Base-by-base conservation (phyloP, 345 rosid genomes). In the Lenwebbia sp. region DNA sequence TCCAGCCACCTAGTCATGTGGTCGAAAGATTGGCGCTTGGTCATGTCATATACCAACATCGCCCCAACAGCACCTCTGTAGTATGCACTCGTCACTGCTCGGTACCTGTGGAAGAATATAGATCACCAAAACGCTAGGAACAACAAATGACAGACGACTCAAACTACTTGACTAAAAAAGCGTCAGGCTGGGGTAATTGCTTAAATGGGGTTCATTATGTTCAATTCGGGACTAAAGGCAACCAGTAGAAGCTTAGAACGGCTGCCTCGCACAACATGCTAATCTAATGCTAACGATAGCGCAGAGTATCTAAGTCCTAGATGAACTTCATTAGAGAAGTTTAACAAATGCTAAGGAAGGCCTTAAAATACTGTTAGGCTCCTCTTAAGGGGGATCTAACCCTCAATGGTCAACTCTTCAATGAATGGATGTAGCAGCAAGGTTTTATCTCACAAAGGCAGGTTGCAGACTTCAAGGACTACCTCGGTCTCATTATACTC, bases 1-100 rank as follows among this genome's bases (percentile, higher is more conserved):
- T 95, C 98, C 5, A 95, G 91, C 97, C 98, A 94, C 85, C 94
- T 92, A 2, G 93, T 92, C 98, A 94, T 93, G 92, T 95, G 95
- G 65, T 95, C 96, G 6, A 94, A 95, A 15, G 98, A 95, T 85
- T 94, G 98, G 44, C 98, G 94, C 89, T 95, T 94, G 8, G 97
- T 91, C 98, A 95, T 93, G 94, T 95, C 98, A 17, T 93, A 95
- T 4, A 95, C 95, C 86, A 95, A 40, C 97, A 95, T 93, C 41
- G 97, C 98, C 55, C 98, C 98, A 13, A 94, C 96, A 13, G 97
- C 96, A 83, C 97, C 97, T 26, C 96, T 86, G 90, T 95, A 94
- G 90, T 93, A 94, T 40, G 98, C 98, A 23, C 98, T 95, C 52
- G 97, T 95, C 88, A 95, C 97, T 40, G 96, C 97, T 82, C 98